Evolutionary conservation across 495 filamentous ascomycete species (phyloP), one percentile per base, ranked within the genome.

Genomic region (Letharia lupina): DNA sequence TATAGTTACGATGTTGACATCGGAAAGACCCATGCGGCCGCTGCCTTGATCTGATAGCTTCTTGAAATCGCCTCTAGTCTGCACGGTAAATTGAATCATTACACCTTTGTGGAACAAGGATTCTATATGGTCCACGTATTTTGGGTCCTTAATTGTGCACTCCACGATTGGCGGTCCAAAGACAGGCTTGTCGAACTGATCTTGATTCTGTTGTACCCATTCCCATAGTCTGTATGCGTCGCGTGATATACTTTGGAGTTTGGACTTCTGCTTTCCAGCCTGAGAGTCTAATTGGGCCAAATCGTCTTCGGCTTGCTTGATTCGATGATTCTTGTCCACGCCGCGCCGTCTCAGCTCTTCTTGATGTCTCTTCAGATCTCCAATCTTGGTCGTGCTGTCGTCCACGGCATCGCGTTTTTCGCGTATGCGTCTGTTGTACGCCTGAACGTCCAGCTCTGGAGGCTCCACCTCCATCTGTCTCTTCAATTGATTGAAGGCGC

Each of bases 141-240:
- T 82, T 20, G 83, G 83, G 71, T 96, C 85, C 64, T 88, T 93
- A 45, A 97, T 75, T 0, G 89, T 89, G 74, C 93, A 96, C 33
- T 81, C 86, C 18, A 99, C 77, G 65, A 93, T 81, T 0, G 94
- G 86, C 23, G 94, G 94, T 0, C 91, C 92, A 74, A 91, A 93
- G 33, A 98, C 87, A 68, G 89, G 82, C 63, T 88, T 84, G 73
- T 93, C 84, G 65, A 98, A 97, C 37, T 81, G 73, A 69, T 83
- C 74, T 52, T 81, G 84, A 73, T 98, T 86, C 4, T 85, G 72
- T 67, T 87, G 80, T 64, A 97, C 76, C 90, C 92, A 98, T 58
- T 85, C 81, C 85, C 92, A 96, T 33, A 86, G 88, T 70, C 73
- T 80, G 15, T 79, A 77, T 4, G 88, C 85, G 64, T 98, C 90